A percentile compares a stretch with the other conserved stretches of the same genome.
Conservation (phyloP, 2,329 filamentous ascomycete genomes). For the Periconia digitata region DNA sequence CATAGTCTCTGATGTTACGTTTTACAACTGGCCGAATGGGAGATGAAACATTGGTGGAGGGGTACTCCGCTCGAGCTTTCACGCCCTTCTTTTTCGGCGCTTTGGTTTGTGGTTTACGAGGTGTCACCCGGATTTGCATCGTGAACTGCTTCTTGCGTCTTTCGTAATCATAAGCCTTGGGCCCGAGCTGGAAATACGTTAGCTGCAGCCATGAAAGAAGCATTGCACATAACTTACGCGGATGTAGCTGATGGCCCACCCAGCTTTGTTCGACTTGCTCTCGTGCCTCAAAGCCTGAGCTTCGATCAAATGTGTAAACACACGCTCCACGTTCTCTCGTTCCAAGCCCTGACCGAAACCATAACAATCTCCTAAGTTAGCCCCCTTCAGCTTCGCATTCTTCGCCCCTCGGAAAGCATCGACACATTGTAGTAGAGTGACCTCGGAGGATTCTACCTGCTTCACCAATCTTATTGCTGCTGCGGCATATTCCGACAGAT, state of each 20-base stretch:
- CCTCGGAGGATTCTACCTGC: conserved; percentile 57
- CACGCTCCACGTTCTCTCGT: conserved; percentile 75
- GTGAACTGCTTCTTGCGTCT: conserved; percentile 43
- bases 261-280: conserved; percentile 63
- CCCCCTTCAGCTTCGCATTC: conserved; percentile 59
- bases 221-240: conserved; percentile 51
- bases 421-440: conserved; percentile 73
- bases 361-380: conserved; percentile 57
- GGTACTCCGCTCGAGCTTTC: conserved; percentile 50
- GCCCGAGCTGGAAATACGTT: conserved; percentile 42
- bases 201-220: conserved; percentile 8
- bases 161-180: conserved; percentile 50
- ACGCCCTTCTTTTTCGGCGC: conserved; percentile 20
- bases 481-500: conserved; percentile 75
- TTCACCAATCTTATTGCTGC: conserved; percentile 70
- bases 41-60: conserved; percentile 70
- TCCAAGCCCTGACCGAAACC: conserved; percentile 71
- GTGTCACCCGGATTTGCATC: conserved; percentile 57
- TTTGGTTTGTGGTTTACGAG: conserved; percentile 39
- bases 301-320: conserved; percentile 75
- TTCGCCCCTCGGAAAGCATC: conserved; percentile 77
- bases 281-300: conserved; percentile 75
- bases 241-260: conserved; percentile 76
- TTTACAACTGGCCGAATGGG: conserved; percentile 55
- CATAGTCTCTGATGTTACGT: conserved; percentile 32